Evolutionary conservation across 441 rosid genomes (phyloP).

Genomic region (Pelargonium citronellum): DNA sequence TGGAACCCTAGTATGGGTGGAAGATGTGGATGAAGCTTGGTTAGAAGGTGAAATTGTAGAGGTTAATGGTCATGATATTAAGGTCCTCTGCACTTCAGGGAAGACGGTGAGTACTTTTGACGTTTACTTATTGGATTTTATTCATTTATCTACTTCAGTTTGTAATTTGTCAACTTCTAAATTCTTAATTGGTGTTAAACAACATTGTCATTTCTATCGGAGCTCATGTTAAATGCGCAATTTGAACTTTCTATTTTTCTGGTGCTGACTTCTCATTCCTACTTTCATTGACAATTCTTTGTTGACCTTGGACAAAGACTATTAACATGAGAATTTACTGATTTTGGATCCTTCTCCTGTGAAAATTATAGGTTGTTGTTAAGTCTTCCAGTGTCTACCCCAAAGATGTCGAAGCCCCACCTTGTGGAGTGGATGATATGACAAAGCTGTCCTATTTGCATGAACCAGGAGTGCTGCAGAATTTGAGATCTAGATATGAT

Average conservation of each 20-base stretch:
- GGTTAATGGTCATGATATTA: conserved; percentile 49
- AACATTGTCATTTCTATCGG: neutral
- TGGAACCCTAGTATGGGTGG: conserved; percentile 80
- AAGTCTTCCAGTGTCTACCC: conserved; percentile 53
- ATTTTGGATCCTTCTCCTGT: neutral
- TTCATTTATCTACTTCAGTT: neutral
- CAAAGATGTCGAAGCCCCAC: conserved; percentile 86
- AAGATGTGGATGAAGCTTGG: conserved; percentile 81
- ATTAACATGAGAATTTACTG: neutral
- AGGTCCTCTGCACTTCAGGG: conserved; percentile 44
- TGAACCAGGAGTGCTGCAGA: conserved; percentile 84
- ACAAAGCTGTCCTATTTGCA: conserved; percentile 89
- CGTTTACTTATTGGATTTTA: neutral
- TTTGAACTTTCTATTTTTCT: neutral
- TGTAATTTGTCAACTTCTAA: neutral
- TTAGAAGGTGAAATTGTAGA: conserved; percentile 74
- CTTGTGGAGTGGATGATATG: conserved; percentile 88
- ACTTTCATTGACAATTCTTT: neutral
- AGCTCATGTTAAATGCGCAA: neutral
- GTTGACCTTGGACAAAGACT: neutral
- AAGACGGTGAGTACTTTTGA: conserved; percentile 45
- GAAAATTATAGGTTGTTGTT: conserved; percentile 47
- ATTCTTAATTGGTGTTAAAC: neutral
- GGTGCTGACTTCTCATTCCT: neutral
- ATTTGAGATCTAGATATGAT: conserved; percentile 60